Evolutionary conservation across 2,329 filamentous ascomycete species (phyloP).

Genomic region (Diplodia seriata): DNA sequence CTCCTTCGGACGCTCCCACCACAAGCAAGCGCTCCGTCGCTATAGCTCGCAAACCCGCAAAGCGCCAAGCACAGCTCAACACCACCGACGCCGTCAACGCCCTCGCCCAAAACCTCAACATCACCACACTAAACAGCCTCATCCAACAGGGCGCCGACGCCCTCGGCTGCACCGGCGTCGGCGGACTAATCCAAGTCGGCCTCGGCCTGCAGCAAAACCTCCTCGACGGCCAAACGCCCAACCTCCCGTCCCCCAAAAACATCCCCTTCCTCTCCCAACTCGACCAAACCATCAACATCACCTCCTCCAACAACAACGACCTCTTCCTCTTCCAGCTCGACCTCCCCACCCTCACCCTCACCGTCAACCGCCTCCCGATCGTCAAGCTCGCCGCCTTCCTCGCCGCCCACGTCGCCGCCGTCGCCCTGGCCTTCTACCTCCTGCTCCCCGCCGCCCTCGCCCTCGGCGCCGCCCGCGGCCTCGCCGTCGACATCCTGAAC

Average conservation of each 20-base stretch:
- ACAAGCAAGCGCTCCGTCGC: slow-evolving; percentile 3
- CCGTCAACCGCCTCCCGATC: slow-evolving; percentile 5
- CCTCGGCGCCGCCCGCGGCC: slow-evolving; percentile 6
- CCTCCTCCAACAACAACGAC: background rate
- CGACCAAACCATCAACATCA: background rate
- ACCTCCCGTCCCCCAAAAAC: background rate
- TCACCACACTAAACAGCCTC: slow-evolving; percentile 20
- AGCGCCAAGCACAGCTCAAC: slow-evolving; percentile 22
- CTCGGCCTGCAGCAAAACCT: slow-evolving; percentile 9
- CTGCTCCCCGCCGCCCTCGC: slow-evolving; percentile 11
- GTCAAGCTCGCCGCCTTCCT: background rate
- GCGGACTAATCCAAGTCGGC: slow-evolving; percentile 20
- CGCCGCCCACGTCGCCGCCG: slow-evolving; percentile 14
- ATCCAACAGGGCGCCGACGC: slow-evolving; percentile 18
- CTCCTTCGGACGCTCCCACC: background rate
- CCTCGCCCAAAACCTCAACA: slow-evolving; percentile 18
- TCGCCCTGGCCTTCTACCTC: slow-evolving; percentile 23
- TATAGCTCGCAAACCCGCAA: background rate
- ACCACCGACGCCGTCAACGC: slow-evolving; percentile 3
- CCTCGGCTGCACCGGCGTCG: slow-evolving; percentile 25
- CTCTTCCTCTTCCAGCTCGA: slow-evolving; percentile 9
- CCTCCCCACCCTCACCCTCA: background rate
- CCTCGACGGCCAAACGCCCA: background rate
- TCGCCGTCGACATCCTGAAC: background rate
- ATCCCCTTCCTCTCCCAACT: slow-evolving; percentile 12